These are phyloP conservation scores for Stenogyne calaminthoides DNA, from an alignment of 305 asterid species.

Conservation along the genomic window DNA sequence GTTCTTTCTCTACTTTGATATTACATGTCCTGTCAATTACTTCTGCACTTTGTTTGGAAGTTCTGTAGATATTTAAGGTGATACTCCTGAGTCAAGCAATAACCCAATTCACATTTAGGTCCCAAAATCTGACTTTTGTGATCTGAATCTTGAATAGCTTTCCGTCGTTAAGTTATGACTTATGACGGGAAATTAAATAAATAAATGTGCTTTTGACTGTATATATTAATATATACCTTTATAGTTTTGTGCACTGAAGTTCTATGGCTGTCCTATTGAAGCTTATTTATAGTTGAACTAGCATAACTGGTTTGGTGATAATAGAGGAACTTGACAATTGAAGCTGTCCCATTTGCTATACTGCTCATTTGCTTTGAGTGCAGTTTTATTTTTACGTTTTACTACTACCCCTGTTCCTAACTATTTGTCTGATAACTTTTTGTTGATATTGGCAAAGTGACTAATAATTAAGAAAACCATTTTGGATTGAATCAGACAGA, in stretches of 20 bases:
- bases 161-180: neutral
- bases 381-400: neutral
- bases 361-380: neutral
- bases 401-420: neutral
- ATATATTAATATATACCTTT: neutral
- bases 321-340: neutral
- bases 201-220: neutral
- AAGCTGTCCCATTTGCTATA: neutral
- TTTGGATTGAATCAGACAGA: no score
- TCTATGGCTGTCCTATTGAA: neutral
- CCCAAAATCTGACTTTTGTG: constrained; percentile 13
- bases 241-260: neutral
- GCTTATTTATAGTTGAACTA: constrained; percentile 14
- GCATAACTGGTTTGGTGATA: constrained; percentile 2
- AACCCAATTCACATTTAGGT: neutral
- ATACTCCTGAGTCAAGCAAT: constrained; percentile 5
- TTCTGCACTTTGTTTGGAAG: constrained; percentile 1
- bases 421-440: no score
- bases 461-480: no score
- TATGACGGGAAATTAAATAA: neutral
- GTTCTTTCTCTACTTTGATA: constrained; percentile 10
- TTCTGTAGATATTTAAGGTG: neutral
- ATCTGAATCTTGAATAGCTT: neutral
- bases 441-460: no score
- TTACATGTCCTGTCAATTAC: neutral